These are phyloP conservation scores for Corymbia citriodora DNA, from an alignment of 441 rosid genomes.

Conservation along the genomic window DNA sequence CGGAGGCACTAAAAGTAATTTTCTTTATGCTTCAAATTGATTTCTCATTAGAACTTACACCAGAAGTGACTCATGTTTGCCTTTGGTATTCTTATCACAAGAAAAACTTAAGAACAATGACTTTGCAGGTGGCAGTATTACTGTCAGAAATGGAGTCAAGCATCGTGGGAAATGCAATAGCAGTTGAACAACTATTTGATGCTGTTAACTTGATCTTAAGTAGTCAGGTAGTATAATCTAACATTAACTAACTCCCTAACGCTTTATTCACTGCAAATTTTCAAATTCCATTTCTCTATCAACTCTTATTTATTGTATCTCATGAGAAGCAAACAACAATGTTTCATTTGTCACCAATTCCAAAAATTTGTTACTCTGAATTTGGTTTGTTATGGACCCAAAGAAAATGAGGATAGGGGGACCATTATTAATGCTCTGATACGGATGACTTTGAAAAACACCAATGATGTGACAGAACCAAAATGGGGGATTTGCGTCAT, in stretches of 20 bases:
- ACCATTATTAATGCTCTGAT: background rate
- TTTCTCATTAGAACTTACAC: background rate
- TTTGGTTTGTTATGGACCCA: background rate
- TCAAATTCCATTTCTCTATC: background rate
- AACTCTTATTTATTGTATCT: background rate
- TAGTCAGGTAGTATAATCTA: background rate
- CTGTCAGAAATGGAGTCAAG: background rate
- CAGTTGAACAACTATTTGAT: background rate
- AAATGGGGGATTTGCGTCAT: conserved; percentile 68
- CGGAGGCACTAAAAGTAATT: conserved; percentile 48
- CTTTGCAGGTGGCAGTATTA: background rate
- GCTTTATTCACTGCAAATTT: background rate
- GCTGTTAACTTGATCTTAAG: background rate
- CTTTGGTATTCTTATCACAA: background rate
- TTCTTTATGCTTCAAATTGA: background rate
- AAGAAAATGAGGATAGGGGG: background rate
- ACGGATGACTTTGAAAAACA: background rate
- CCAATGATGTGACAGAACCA: conserved; percentile 24
- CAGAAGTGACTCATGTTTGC: background rate
- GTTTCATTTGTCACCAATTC: background rate
- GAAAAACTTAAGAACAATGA: background rate
- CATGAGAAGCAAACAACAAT: background rate
- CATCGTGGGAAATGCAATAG: background rate
- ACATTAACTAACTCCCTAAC: background rate
- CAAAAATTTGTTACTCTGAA: background rate